Base-by-base conservation (phyloP, 176 grass and related monocot species). In the Tillandsia leiboldiana region DNA sequence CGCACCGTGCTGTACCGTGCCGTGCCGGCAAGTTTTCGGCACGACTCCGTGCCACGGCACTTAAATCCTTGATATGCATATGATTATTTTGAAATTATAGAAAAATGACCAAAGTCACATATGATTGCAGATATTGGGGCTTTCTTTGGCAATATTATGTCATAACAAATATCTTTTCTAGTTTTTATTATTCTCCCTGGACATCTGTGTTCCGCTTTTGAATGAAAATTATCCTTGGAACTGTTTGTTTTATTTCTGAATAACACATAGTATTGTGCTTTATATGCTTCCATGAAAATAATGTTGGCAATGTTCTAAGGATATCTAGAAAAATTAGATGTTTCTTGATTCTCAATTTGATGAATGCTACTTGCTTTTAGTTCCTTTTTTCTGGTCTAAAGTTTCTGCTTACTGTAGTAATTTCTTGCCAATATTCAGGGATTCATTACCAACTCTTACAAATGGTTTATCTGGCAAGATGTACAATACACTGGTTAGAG, bases 401-500 rank as follows among this genome's bases (percentile, higher is more conserved):
- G 70, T 48, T 70, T 64, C 47, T 70, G 63, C 4, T 51, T 26
- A 68, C 68, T 23, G 50, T 50, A 59, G 26, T 66, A 15, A 70
- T 72, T 23, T 87, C 64, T 50, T 79, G 24, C 49, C 50, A 57
- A 71, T 49, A 47, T 86, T 49, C 93, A 96, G 93, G 85, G 88
- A 89, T 72, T 74, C 75, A 72, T 69, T 84, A 63, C 78, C 81
- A 65, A 14, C 63, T 73, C 73, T 80, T 72, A 13, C 64, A 53
- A 89, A 85, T 83, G 72, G 74, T 81, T 68, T 75, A 51, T 72
- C 83, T 83, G 67, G 75, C 42, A 92, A 85, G 88, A 91, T 89
- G 52, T 96, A 85, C 56, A 87, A 10, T 59, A 87, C 69, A 75
- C 73, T 90, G 89, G 93, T 96, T 52, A 91, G 88, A 26, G 75